Percentiles rank a stretch among this genome's conserved stretches.
Evolutionary conservation across 176 grass and related monocot species (phyloP).

Genomic region (Phyllostachys edulis): DNA sequence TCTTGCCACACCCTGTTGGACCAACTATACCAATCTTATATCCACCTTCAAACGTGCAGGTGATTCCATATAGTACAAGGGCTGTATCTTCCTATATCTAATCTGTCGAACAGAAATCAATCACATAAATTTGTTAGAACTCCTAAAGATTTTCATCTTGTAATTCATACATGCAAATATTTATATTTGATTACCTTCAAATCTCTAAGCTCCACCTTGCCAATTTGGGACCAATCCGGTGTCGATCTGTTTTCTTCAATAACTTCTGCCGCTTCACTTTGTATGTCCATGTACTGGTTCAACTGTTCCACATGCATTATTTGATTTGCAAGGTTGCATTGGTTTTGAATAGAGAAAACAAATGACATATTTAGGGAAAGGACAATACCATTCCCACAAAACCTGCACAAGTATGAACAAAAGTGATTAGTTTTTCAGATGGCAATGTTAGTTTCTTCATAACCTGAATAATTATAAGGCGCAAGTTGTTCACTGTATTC

Average conservation of each 20-base stretch:
- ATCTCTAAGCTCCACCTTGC: conserved; percentile 69
- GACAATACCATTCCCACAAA: conserved; percentile 95
- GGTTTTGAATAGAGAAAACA: conserved; percentile 82
- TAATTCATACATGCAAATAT: neutral
- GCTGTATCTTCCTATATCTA: conserved; percentile 68
- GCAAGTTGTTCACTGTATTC: too few species aligned
- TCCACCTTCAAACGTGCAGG: conserved; percentile 79
- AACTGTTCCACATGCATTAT: conserved; percentile 90
- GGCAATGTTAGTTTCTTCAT: neutral
- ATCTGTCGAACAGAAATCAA: conserved; percentile 62
- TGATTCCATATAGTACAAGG: conserved; percentile 68
- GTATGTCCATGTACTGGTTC: conserved; percentile 87
- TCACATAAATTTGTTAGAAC: neutral
- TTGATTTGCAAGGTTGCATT: conserved; percentile 73
- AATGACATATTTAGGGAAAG: conserved; percentile 75
- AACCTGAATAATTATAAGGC: neutral
- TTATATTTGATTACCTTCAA: conserved; percentile 53
- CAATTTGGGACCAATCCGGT: conserved; percentile 71
- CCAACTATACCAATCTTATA: conserved; percentile 90
- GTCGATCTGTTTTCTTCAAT: conserved; percentile 58
- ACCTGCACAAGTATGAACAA: conserved; percentile 41
- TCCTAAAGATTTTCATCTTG: neutral
- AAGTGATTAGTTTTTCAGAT: conserved; percentile 16
- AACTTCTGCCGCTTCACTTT: conserved; percentile 66
- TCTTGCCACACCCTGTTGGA: conserved; percentile 87